Evolutionary conservation across 306 rosid genomes (phyloP), one percentile per base, ranked within the genome.

Genomic region (apple (Malus domestica)): DNA sequence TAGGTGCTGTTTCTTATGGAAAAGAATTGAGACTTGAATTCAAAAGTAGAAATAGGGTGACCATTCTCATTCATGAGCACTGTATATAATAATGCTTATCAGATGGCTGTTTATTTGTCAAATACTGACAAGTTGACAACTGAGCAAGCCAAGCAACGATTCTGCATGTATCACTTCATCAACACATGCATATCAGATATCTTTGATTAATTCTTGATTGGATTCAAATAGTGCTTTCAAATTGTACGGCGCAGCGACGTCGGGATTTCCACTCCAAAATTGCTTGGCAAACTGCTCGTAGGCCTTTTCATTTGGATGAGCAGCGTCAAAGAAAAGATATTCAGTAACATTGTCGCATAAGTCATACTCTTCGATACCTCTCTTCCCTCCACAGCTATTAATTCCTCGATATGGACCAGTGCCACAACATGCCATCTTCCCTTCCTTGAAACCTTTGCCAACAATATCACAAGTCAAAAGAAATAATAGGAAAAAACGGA

Each of bases 351-450:
- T 79, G 55, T 35, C 67, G 68, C 91, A 88, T 20, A 87, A n/a
- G 16, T 85, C 62, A 67, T 68, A 84, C 11, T 80, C 85, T 68
- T 51, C 22, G 4, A 68, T 63, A 9, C 66, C 81, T 77, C 70
- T 88, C 29, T 1, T n/a, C 9, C 91, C 88, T 45, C 96, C 96
- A 30, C 93, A 90, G 58, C 76, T 91, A 8, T 58, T 55, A 60
- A 70, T 77, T 62, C 90, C 93, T 76, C 88, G 78, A 55, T 67
- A 86, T 19, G 70, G 75, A 0, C 93, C 96, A 60, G 85, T 76
- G 16, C 92, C 96, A 76, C 93, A 87, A 10, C 91, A 90, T 19
- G 85, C 96, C 6, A 1, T 45, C 29, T 64, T 76, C 22, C 84
- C 87, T 78, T 84, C 90, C 65, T 74, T 19, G 32, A 86, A 81